Base-by-base conservation (phyloP, 2,329 filamentous ascomycete species). In the Ophiostoma piceae region DNA sequence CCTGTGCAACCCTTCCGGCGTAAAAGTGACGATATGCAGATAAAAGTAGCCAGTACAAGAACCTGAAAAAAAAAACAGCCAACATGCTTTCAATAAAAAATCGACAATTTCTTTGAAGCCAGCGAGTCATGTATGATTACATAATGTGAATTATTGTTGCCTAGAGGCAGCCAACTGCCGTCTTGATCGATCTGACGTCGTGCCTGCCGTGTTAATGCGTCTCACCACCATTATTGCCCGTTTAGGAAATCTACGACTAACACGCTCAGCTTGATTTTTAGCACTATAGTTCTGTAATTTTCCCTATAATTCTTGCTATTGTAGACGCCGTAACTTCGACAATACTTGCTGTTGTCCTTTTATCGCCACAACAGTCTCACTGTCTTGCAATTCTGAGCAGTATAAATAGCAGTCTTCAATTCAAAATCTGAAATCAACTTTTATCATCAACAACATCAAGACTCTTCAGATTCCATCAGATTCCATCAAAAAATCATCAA, bases 191-290 rank as follows among this genome's bases (percentile, higher is more conserved):
- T 57, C 9, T 29, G 51, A 57, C 41, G 12, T 67, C 39, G 41
- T 54, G 29, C 41, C 26, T 67, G 26, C 39, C 32, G 19, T 67
- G 11, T 51, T 26, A 7, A 47, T 47, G 43, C 43, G 43, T 47
- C 43, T 47, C 43, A 47, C 43, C 19, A 22, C 51, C 51, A 57
- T 47, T n/a, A 26, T 57, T 57, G 22, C 51, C 51, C 51, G 8
- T 57, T 57, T 57, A 57, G 51, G 51, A 57, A 57, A 57, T 57
- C 26, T n/a, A 26, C 51, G 51, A 57, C 51, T 57, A n/a, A 57
- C 51, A 57, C 51, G 51, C 16, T 22, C 66, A 35, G 4, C 22
- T 51, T 67, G 29, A 32, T 32, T 47, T 67, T 19, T 43, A 57
- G 22, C 26, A 54, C 43, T 26, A 2, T 8, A 57, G 16, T 22